A percentile compares a stretch with the other conserved stretches of the same genome.
These are phyloP conservation scores for Gonium pectorale DNA, from an alignment of 139 green algal genomes.

Conservation along the genomic window DNA sequence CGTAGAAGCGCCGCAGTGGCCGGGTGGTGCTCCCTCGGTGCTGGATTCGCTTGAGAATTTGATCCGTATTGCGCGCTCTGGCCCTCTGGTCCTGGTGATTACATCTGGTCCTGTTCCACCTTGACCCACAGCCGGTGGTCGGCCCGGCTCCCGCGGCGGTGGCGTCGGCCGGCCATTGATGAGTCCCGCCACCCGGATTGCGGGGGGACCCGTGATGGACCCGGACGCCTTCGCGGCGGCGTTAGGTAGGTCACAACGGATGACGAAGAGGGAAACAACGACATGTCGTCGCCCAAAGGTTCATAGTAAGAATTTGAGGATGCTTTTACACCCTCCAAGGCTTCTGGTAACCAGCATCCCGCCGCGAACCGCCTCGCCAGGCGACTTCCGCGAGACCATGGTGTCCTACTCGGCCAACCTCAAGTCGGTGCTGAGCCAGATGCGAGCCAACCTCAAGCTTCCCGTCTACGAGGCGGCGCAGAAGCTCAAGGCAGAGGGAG, in stretches of 20 bases:
- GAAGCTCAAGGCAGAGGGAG: slow-evolving; percentile 18
- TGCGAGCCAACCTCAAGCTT: slow-evolving; percentile 43
- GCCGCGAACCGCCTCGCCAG: too few species aligned
- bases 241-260: slow-evolving; percentile 53
- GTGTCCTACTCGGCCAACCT: slow-evolving; percentile 46
- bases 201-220: slow-evolving; percentile 41
- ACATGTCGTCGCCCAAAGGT: too few species aligned
- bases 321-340: background rate
- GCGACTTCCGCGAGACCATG: slow-evolving; percentile 51
- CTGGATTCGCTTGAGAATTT: too few species aligned
- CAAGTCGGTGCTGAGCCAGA: slow-evolving; percentile 34
- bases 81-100: too few species aligned
- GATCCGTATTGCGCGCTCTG: too few species aligned
- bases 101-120: too few species aligned
- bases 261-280: too few species aligned
- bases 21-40: too few species aligned
- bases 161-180: slow-evolving; percentile 19
- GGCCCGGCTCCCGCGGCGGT: background rate
- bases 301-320: too few species aligned
- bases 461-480: slow-evolving; percentile 27
- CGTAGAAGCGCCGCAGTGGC: too few species aligned
- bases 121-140: background rate
- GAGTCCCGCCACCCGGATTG: background rate
- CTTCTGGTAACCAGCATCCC: too few species aligned
- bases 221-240: slow-evolving; percentile 49